These are phyloP conservation scores for Penicillium malachiteum DNA, from an alignment of 495 filamentous ascomycete genomes.

Conservation along the genomic window DNA sequence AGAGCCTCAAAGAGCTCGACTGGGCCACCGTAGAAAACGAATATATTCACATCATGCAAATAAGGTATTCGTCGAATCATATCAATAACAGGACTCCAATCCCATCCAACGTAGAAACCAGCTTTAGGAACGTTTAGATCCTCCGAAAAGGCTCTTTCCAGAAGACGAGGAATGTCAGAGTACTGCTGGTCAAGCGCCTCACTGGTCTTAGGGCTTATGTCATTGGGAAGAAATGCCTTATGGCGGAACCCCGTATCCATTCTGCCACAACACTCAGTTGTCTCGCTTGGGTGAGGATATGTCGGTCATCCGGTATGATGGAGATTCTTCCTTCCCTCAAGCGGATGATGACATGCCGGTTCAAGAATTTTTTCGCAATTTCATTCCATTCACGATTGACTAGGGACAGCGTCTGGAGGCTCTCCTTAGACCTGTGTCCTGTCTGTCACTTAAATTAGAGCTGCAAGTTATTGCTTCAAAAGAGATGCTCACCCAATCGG, in stretches of 20 bases:
- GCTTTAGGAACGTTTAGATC: neutral
- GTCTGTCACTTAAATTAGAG: conserved; percentile 1
- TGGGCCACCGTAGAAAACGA: neutral
- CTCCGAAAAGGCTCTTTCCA: neutral
- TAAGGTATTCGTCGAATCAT: neutral
- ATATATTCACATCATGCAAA: neutral
- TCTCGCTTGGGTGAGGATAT: neutral
- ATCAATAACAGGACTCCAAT: neutral
- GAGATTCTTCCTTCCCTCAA: neutral
- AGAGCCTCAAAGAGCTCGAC: neutral
- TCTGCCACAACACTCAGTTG: neutral
- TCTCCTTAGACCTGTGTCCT: neutral
- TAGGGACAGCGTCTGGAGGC: neutral
- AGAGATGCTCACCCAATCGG: conserved; percentile 2
- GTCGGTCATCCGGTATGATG: neutral
- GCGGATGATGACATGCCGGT: neutral
- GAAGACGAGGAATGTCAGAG: neutral
- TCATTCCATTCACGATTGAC: neutral
- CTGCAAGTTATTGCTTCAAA: neutral
- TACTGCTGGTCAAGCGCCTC: too few relatives aligned
- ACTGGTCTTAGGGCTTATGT: too few relatives aligned
- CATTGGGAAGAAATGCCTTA: too few relatives aligned
- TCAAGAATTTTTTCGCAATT: neutral
- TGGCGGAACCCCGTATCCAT: too few relatives aligned
- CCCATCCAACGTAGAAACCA: neutral